A percentile compares a stretch with the other conserved stretches of the same genome.
These are phyloP conservation scores for Sporothrix euskadiensis DNA, from an alignment of 2,329 filamentous ascomycete species.

Conservation along the genomic window DNA sequence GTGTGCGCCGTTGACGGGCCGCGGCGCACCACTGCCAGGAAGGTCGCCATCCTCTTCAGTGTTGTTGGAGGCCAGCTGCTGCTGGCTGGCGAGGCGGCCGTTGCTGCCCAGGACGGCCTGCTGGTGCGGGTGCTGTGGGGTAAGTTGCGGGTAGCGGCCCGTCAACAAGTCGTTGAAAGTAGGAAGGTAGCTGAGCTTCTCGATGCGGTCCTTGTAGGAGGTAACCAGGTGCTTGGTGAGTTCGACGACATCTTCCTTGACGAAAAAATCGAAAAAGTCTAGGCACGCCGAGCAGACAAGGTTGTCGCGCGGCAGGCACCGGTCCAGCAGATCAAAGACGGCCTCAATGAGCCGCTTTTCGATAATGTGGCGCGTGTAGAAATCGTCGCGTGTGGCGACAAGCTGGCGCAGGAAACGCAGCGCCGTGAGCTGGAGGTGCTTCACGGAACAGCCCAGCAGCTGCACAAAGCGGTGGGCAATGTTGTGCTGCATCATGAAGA, in stretches of 20 bases:
- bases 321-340: constrained; percentile 78
- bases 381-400: constrained; percentile 83
- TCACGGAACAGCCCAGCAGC: constrained; percentile 79
- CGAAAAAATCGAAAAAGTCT: constrained; percentile 91
- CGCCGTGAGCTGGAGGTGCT: constrained; percentile 87
- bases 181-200: constrained; percentile 76
- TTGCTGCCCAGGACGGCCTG: constrained; percentile 54
- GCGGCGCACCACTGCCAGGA: background rate
- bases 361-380: constrained; percentile 82
- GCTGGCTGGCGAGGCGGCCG: constrained; percentile 4
- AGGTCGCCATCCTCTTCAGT: background rate
- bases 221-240: constrained; percentile 82
- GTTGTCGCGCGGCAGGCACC: constrained; percentile 89
- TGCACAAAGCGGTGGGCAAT: constrained; percentile 78
- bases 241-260: constrained; percentile 76
- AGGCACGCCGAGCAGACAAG: constrained; percentile 90
- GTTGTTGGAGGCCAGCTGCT: background rate
- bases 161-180: constrained; percentile 75
- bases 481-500: constrained; percentile 79
- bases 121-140: constrained; percentile 47
- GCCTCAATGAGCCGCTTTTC: constrained; percentile 80
- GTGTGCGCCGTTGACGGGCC: constrained; percentile 21
- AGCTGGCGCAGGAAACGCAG: constrained; percentile 92
- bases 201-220: constrained; percentile 75
- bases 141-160: constrained; percentile 25